Evolutionary conservation across 192 early-diverging fungal species (phyloP).

Genomic region (Cetraspora pellucida): DNA sequence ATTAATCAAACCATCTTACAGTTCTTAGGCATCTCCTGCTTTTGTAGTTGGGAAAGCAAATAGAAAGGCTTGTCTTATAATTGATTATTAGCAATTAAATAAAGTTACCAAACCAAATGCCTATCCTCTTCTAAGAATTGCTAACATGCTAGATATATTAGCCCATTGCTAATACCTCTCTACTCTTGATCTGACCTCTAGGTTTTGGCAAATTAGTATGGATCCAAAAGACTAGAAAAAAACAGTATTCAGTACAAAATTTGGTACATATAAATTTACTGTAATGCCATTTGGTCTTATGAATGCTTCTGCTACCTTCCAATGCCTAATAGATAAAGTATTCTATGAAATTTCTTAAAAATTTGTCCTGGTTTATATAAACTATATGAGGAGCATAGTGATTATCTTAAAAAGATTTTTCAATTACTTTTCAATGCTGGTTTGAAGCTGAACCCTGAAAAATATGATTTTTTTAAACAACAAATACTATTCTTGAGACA

Average conservation of each 20-base stretch:
- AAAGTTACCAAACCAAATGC: slow-evolving; percentile 40
- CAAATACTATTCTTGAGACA: background rate
- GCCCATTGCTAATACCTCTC: slow-evolving; percentile 14
- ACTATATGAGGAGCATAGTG: slow-evolving; percentile 41
- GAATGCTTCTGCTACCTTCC: slow-evolving; percentile 36
- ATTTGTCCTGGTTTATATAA: slow-evolving; percentile 37
- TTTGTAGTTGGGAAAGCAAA: slow-evolving; percentile 49
- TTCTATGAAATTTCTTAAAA: slow-evolving; percentile 10
- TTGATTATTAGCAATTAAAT: slow-evolving; percentile 53
- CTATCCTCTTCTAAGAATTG: slow-evolving; percentile 49
- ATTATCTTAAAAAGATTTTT: background rate
- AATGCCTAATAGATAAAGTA: slow-evolving; percentile 12
- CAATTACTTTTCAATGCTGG: background rate
- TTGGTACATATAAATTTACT: slow-evolving; percentile 26
- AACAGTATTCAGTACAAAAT: slow-evolving; percentile 35
- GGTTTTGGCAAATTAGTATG: slow-evolving; percentile 35
- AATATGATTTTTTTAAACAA: background rate
- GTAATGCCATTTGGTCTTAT: slow-evolving; percentile 40
- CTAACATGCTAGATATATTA: slow-evolving; percentile 38
- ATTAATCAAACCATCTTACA: background rate
- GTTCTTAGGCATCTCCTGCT: slow-evolving; percentile 38
- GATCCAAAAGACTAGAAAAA: background rate
- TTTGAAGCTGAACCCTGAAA: background rate
- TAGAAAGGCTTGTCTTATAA: slow-evolving; percentile 35
- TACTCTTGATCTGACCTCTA: slow-evolving; percentile 17